phyloP scores from a whole-genome alignment of 208 protist species.

The Blastocrithidia nonstop region DNA sequence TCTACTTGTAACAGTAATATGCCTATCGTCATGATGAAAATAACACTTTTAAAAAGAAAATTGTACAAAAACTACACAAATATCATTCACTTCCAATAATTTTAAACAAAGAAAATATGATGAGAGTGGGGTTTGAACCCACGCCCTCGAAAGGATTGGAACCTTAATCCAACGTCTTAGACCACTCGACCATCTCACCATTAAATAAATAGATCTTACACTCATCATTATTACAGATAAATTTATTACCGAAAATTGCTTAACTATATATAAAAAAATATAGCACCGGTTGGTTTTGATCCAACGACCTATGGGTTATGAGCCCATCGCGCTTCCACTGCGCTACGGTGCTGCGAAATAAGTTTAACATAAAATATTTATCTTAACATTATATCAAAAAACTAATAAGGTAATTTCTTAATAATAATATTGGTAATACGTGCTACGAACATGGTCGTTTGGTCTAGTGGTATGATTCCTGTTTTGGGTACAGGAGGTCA shows the following conservation, averaged over 20 bases:
- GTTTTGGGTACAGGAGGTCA: slow-evolving; percentile 89
- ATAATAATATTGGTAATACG: not conserved
- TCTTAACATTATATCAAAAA: slow-evolving; percentile 1
- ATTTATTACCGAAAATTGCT: not conserved
- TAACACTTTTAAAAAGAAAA: not conserved
- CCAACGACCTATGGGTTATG: slow-evolving; percentile 91
- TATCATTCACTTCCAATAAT: not conserved
- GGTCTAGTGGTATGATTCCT: slow-evolving; percentile 90
- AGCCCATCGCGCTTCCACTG: slow-evolving; percentile 90
- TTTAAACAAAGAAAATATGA: slow-evolving; percentile 9
- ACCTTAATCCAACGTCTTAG: slow-evolving; percentile 40
- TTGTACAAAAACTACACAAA: not conserved
- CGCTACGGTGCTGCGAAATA: slow-evolving; percentile 72
- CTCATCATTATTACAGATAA: not conserved
- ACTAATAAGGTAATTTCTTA: not conserved
- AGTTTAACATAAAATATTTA: not conserved
- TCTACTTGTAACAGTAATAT: too few relatives aligned
- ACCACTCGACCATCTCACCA: slow-evolving; percentile 38
- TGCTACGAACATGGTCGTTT: slow-evolving; percentile 40
- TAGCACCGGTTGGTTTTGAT: slow-evolving; percentile 90
- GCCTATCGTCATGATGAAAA: too few relatives aligned
- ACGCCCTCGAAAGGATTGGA: slow-evolving; percentile 37
- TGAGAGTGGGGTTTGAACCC: slow-evolving; percentile 38
- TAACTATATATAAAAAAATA: slow-evolving; percentile 23
- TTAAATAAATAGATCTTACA: not conserved